Evolutionary conservation across 805 yeast genomes (phyloP), one percentile per base, ranked within the genome.

Genomic region (Metschnikowia kofuensis): DNA sequence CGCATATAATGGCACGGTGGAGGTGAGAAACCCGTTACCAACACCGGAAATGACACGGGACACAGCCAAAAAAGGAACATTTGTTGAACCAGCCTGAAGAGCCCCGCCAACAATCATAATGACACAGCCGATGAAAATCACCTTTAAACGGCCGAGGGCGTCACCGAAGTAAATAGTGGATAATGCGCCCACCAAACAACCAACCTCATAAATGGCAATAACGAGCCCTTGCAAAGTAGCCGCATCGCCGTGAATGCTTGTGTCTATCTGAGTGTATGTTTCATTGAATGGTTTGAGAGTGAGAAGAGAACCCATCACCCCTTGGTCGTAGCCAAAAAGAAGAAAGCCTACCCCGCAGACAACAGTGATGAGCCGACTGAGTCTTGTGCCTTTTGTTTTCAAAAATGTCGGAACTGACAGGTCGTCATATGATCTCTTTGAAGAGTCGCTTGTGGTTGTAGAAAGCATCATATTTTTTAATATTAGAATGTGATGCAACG

Each of bases 241-340:
- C 14, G 55, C 52, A 9, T 37, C 37, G 10, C 46, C 45, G 31
- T 56, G 49, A 14, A 49, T 32, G 15, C 44, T 40, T 12, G 46
- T 46, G 50, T 58, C 56, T 15, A 60, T 60, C n/a, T 52, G 45
- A 1, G 57, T 47, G 49, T 58, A 60, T 7, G 56, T 50, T 29
- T 57, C 42, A 29, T 51, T 51, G 35, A 60, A 60, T 12, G 60
- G 50, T 32, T 51, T 52, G 15, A 60, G 42, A 2, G 63, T 59
- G 44, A 60, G 55, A 41, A 60, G 59, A 34, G 59, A 52, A 6
- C 64, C 66, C 73, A 73, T 71, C 50, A 73, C 66, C 40, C 76
- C 77, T 50, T 72, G 77, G 53, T 73, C 77, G 50, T 52, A 52
- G 27, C 77, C 77, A 47, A 71, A 69, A 52, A 71, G 65, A 46